phyloP scores from a whole-genome alignment of 768 basidiomycete species.

The Mrakia blollopis region DNA sequence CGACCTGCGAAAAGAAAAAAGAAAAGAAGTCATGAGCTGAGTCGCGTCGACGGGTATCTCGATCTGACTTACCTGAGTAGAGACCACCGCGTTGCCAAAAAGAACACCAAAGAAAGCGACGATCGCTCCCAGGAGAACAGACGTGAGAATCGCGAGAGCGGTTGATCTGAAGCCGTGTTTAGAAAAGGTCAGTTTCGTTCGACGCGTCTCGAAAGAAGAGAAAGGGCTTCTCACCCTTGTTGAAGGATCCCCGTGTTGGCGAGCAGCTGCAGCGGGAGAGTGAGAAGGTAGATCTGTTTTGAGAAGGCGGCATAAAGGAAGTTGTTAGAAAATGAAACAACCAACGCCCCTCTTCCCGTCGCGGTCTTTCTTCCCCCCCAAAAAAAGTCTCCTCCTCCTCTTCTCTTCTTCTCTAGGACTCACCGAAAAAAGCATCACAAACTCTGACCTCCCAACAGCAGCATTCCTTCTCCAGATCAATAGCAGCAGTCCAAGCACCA shows the following conservation, averaged over 20 bases:
- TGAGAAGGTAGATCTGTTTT: conserved; percentile 62
- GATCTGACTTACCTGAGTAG: conserved; percentile 47
- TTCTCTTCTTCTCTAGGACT: conserved; percentile 5
- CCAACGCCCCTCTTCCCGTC: conserved; percentile 16
- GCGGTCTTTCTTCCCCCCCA: not conserved
- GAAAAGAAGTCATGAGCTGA: not conserved
- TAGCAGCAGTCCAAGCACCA: conserved; percentile 57
- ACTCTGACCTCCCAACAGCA: conserved; percentile 64
- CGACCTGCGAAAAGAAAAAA: conserved; percentile 54
- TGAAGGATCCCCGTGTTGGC: conserved; percentile 71
- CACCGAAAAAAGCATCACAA: conserved; percentile 41
- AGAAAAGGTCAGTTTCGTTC: not conserved
- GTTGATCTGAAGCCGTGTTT: conserved; percentile 48
- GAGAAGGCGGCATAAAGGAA: conserved; percentile 42
- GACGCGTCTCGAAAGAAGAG: not conserved
- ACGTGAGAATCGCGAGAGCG: conserved; percentile 62
- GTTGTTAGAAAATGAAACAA: not conserved
- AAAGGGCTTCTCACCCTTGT: conserved; percentile 51
- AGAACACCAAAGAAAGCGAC: conserved; percentile 64
- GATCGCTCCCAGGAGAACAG: conserved; percentile 73
- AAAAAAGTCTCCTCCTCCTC: not conserved
- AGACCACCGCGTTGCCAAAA: conserved; percentile 59
- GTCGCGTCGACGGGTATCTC: not conserved
- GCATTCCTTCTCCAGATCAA: conserved; percentile 65
- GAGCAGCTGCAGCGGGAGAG: conserved; percentile 67